Conservation (phyloP, 495 filamentous ascomycete genomes). For the Apiosordaria backusii region DNA sequence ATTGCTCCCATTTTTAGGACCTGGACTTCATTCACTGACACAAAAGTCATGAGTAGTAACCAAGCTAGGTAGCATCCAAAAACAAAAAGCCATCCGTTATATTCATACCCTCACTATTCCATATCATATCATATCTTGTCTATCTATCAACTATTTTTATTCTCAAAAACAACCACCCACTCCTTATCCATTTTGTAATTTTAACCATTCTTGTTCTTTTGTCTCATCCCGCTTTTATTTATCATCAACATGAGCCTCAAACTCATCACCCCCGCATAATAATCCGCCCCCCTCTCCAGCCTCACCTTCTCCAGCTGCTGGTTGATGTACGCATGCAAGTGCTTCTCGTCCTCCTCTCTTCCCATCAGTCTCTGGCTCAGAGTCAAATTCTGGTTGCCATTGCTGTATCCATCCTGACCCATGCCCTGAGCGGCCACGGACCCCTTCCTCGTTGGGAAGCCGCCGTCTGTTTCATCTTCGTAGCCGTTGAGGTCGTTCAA, state of each 20-base stretch:
- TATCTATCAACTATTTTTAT: background rate
- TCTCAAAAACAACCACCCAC: background rate
- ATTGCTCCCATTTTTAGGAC: background rate
- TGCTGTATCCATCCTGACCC: background rate
- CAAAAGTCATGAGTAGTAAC: background rate
- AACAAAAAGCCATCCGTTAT: background rate
- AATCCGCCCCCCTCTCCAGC: conserved; percentile 34
- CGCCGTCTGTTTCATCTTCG: conserved; percentile 31
- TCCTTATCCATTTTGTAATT: background rate
- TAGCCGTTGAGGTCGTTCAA: conserved; percentile 34
- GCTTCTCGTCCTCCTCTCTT: conserved; percentile 56
- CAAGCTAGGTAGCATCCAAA: background rate
- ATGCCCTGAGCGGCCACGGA: background rate
- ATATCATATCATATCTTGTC: too few species aligned
- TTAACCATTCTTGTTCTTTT: background rate
- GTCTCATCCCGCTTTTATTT: background rate
- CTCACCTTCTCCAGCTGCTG: conserved; percentile 63
- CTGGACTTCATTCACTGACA: background rate
- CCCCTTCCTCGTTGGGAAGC: conserved; percentile 6
- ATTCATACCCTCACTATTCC: background rate
- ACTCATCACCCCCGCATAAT: conserved; percentile 45
- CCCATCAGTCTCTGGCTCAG: conserved; percentile 20
- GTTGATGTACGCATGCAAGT: conserved; percentile 67
- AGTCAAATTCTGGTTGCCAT: conserved; percentile 34
- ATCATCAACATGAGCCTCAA: conserved; percentile 40